These are phyloP conservation scores for Dactylis glomerata DNA, from an alignment of 176 grass and related monocot genomes.

Conservation along the genomic window DNA sequence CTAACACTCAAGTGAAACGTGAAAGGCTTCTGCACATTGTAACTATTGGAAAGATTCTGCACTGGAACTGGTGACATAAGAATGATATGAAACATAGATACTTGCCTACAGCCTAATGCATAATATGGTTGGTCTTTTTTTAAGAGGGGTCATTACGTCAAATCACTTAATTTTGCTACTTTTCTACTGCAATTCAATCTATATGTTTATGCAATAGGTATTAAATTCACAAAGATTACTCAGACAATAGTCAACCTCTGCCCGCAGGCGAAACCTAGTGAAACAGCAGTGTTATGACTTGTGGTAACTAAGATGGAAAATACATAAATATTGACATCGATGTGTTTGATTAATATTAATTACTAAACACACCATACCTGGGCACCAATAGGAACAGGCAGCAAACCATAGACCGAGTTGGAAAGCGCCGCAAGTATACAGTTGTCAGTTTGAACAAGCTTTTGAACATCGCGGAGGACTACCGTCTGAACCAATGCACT, in stretches of 20 bases:
- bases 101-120: neutral
- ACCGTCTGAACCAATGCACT: slow-evolving; percentile 86
- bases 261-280: neutral
- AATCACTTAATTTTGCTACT: neutral
- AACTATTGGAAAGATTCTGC: neutral
- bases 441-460: slow-evolving; percentile 83
- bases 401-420: slow-evolving; percentile 76
- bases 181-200: neutral
- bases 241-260: neutral
- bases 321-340: neutral
- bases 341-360: slow-evolving; percentile 1
- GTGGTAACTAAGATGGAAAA: slow-evolving; percentile 1
- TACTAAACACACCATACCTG: slow-evolving; percentile 62
- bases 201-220: neutral
- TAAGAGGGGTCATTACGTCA: neutral
- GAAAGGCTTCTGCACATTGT: slow-evolving; percentile 3
- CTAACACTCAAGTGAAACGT: neutral
- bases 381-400: slow-evolving; percentile 92
- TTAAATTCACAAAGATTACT: neutral
- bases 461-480: slow-evolving; percentile 83
- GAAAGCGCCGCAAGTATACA: slow-evolving; percentile 71
- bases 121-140: neutral
- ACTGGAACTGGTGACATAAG: neutral
- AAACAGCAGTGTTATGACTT: neutral
- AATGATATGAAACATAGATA: neutral